A percentile compares a stretch with the other conserved stretches of the same genome.
Evolutionary conservation across 352 stramenopile genomes (phyloP).

Genomic region (Phytophthora hybrid): DNA sequence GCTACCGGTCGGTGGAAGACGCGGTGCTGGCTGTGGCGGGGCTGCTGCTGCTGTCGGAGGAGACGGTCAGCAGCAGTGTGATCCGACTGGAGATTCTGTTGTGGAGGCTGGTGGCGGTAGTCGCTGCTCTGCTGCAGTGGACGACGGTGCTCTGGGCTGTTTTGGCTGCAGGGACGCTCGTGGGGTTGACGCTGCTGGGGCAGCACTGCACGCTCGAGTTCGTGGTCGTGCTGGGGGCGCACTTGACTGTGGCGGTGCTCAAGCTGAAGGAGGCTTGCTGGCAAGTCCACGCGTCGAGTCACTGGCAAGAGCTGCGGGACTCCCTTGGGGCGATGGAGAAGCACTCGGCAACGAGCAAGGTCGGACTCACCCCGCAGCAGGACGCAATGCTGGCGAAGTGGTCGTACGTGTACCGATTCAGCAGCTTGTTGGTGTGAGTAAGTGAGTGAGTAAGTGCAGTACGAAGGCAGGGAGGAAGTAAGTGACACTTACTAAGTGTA

Average conservation of each 20-base stretch:
- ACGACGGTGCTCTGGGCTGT: constrained; percentile 30
- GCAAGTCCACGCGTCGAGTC: constrained; percentile 31
- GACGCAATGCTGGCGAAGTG: constrained; percentile 39
- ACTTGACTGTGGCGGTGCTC: constrained; percentile 25
- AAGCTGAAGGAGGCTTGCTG: constrained; percentile 23
- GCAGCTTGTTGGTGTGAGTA: constrained; percentile 26
- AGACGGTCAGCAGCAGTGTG: constrained; percentile 24
- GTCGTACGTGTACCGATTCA: constrained; percentile 30
- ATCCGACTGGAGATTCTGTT: constrained; percentile 32
- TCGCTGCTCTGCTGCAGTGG: constrained; percentile 21
- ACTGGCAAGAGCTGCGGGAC: constrained; percentile 30
- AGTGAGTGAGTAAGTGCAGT: not conserved
- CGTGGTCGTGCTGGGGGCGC: constrained; percentile 23
- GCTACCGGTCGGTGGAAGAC: constrained; percentile 40
- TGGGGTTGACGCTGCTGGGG: constrained; percentile 22
- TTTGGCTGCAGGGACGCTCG: constrained; percentile 4
- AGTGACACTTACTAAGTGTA: too few species aligned
- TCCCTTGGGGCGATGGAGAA: constrained; percentile 33
- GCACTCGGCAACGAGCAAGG: constrained; percentile 2
- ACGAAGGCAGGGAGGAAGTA: not conserved
- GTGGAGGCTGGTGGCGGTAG: constrained; percentile 32
- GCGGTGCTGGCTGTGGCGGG: constrained; percentile 15
- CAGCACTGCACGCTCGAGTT: constrained; percentile 40
- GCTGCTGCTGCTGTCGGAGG: constrained; percentile 28
- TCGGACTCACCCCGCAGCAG: constrained; percentile 31